Base-by-base conservation (phyloP, 2,329 filamentous ascomycete species). In the Calonectria fujianensis region DNA sequence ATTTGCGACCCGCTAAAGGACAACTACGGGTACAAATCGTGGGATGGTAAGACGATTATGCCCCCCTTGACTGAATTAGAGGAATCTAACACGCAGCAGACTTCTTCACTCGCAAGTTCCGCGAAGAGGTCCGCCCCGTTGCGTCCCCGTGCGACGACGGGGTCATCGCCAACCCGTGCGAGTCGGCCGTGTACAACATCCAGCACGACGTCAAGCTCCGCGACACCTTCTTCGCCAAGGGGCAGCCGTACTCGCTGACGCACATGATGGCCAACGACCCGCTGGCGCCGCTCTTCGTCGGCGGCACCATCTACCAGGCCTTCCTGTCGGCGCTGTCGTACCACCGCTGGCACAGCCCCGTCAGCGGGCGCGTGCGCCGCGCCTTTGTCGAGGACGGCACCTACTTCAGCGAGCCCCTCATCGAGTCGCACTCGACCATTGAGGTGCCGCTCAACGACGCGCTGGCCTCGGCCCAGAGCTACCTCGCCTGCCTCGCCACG, bases 291-390 rank as follows among this genome's bases (percentile, higher is more conserved):
- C 80, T 90, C 1, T 95, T 94, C 77, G 88, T 86, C 0, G 90
- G 90, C 8, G 93, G 91, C 1, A 94, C 91, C 0, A 86, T 95
- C 35, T 95, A 94, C 82, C 93, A 95, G 80, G 93, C 93, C 0
- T 95, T 94, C 80, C 85, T 95, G 4, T 92, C 89, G 10, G 90
- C 92, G 0, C 84, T 94, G 68, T 92, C 90, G 54, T 95, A 95
- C 82, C 93, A 95, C 83, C 89, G 93, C 32, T 95, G 93, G 93
- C 93, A 95, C 83, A 83, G 90, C 0, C 93, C 93, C n/a, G 89
- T 95, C 0, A 89, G 86, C 7, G 93, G 93, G 0, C 91, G 82
- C 7, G 84, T 95, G 20, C 85, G 87, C 59, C 90, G 91, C 69
- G 89, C 90, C 0, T 92, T 89, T 72, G 87, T 93, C 0, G 82